phyloP scores from a whole-genome alignment of 352 stramenopile species.

The Vaucheria bursata region DNA sequence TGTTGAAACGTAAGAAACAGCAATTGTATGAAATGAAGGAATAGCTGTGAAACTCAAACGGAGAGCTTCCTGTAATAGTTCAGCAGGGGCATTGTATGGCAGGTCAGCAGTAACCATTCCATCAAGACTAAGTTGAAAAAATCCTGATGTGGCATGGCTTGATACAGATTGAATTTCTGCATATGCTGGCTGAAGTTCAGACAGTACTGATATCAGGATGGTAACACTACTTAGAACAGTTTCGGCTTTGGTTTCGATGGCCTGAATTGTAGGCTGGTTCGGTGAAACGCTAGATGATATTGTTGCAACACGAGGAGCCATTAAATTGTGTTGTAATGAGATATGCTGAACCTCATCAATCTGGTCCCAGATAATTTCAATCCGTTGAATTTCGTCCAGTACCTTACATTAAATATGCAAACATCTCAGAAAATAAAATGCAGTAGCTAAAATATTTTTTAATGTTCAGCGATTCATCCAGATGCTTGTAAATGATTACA shows the following conservation, averaged over 20 bases:
- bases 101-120: constrained; percentile 19
- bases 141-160: constrained; percentile 1
- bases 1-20: background rate
- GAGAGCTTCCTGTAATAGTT: constrained; percentile 8
- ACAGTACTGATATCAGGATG: background rate
- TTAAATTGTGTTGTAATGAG: constrained; percentile 44
- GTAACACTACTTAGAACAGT: constrained; percentile 13
- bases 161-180: constrained; percentile 16
- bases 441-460: no score
- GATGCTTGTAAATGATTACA: no score
- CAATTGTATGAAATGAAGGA: background rate
- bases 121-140: constrained; percentile 15
- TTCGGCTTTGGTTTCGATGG: constrained; percentile 20
- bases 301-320: constrained; percentile 7
- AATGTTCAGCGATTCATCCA: no score
- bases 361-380: constrained; percentile 52
- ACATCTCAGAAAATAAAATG: no score
- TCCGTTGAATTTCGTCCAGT: constrained; percentile 55
- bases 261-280: background rate
- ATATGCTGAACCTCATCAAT: constrained; percentile 51
- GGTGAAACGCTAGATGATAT: constrained; percentile 1
- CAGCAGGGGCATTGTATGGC: constrained; percentile 22
- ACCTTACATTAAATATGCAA: no score
- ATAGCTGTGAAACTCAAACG: background rate
- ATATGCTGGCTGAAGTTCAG: constrained; percentile 24